These are phyloP conservation scores for Aspergillus brasiliensis DNA, from an alignment of 2,329 filamentous ascomycete genomes.

Conservation along the genomic window DNA sequence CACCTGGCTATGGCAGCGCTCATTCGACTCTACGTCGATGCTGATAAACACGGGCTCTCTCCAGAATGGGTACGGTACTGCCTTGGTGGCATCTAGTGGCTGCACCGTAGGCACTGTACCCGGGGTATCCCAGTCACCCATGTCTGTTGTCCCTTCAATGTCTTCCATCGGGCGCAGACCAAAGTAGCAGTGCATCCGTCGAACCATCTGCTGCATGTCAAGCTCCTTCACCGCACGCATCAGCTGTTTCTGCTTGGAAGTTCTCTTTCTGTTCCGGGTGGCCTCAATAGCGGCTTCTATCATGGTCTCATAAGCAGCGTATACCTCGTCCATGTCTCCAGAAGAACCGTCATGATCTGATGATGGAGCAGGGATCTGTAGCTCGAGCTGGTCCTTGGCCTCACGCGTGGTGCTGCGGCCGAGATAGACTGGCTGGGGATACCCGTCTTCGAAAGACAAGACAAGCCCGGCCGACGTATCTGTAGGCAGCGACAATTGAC, in stretches of 20 bases:
- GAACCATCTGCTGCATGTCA: constrained; percentile 58
- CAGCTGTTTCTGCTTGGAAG: constrained; percentile 50
- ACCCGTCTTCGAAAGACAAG: constrained; percentile 62
- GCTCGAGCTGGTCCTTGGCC: constrained; percentile 42
- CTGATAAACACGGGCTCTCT: constrained; percentile 69
- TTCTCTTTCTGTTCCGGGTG: constrained; percentile 53
- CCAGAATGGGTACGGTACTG: constrained; percentile 53
- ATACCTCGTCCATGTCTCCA: constrained; percentile 13
- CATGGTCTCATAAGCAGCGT: constrained; percentile 42
- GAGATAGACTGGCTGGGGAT: constrained; percentile 68
- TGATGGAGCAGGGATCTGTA: constrained; percentile 31
- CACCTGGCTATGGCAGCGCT: constrained; percentile 65
- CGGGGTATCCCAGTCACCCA: constrained; percentile 16
- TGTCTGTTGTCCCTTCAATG: constrained; percentile 14
- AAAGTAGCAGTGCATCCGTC: constrained; percentile 69
- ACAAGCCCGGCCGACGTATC: constrained; percentile 58
- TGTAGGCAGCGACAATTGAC: constrained; percentile 61
- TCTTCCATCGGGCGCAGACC: constrained; percentile 59
- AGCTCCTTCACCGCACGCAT: constrained; percentile 55
- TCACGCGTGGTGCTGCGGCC: constrained; percentile 56
- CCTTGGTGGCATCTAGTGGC: constrained; percentile 49
- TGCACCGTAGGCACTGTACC: constrained; percentile 23
- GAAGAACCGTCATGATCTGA: not conserved
- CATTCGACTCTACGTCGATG: constrained; percentile 82
- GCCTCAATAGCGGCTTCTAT: constrained; percentile 56